phyloP scores from a whole-genome alignment of 2,329 filamentous ascomycete genomes.

The Gliomastix tumulicola region DNA sequence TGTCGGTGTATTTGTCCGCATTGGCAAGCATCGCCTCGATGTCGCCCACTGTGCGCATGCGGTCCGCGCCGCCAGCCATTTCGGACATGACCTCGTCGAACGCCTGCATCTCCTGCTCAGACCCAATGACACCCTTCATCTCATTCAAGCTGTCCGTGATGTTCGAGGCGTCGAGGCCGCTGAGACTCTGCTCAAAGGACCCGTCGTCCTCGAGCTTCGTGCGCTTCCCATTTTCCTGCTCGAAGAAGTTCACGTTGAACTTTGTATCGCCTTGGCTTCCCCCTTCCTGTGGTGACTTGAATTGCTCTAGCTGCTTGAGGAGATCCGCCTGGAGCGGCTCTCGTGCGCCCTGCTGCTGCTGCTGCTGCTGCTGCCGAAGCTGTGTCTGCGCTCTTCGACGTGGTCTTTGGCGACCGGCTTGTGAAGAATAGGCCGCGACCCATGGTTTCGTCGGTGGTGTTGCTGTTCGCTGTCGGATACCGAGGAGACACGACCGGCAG shows the following conservation, averaged over 20 bases:
- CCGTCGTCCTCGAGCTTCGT: constrained; percentile 28
- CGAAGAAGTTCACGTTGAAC: constrained; percentile 37
- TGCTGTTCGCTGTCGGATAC: constrained; percentile 14
- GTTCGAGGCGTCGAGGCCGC: constrained; percentile 24
- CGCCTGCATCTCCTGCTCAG: constrained; percentile 21
- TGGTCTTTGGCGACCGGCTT: constrained; percentile 12
- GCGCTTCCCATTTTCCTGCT: constrained; percentile 28
- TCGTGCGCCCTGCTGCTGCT: constrained; percentile 13
- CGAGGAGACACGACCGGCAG: constrained; percentile 27
- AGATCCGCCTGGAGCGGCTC: neutral
- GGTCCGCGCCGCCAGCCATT: constrained; percentile 17
- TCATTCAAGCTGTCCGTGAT: constrained; percentile 26
- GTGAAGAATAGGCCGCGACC: constrained; percentile 23
- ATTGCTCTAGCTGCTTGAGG: neutral
- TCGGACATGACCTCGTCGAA: constrained; percentile 26
- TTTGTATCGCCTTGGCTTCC: neutral
- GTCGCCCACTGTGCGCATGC: constrained; percentile 21
- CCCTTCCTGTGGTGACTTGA: neutral
- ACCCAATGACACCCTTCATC: constrained; percentile 27
- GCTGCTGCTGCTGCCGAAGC: constrained; percentile 11
- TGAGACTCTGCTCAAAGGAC: constrained; percentile 31
- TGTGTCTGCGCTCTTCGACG: constrained; percentile 6
- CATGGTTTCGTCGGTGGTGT: constrained; percentile 13
- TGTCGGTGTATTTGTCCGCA: constrained; percentile 24
- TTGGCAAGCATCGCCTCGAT: constrained; percentile 23